Evolutionary conservation across 139 green algal species (phyloP).

Genomic region (Coelastrella sp.): DNA sequence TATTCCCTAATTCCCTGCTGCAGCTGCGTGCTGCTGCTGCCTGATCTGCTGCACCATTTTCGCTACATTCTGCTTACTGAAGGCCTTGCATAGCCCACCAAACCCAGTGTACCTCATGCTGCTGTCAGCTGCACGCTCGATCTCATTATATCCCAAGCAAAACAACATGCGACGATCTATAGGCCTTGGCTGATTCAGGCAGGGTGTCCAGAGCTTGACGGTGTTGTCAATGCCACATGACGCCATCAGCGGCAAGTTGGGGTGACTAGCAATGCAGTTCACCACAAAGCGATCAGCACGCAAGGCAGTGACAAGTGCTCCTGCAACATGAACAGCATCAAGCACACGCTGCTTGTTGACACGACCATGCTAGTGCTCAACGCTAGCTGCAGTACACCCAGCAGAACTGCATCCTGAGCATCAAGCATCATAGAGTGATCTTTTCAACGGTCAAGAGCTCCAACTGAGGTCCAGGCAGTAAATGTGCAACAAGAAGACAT

Average conservation of each 20-base stretch:
- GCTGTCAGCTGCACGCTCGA: neutral
- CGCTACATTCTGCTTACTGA: slow-evolving; percentile 10
- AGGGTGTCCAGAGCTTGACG: slow-evolving; percentile 35
- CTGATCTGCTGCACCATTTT: slow-evolving; percentile 5
- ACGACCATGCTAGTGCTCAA: too few species aligned
- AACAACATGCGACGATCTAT: neutral
- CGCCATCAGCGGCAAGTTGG: slow-evolving; percentile 6
- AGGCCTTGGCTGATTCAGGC: neutral
- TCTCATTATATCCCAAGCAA: slow-evolving; percentile 29
- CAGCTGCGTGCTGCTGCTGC: neutral
- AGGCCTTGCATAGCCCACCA: slow-evolving; percentile 1
- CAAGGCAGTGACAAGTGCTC: neutral
- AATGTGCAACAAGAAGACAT: too few species aligned
- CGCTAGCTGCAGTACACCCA: too few species aligned
- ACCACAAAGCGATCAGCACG: slow-evolving; percentile 35
- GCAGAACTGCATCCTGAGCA: too few species aligned
- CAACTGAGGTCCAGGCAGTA: too few species aligned
- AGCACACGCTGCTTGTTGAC: too few species aligned
- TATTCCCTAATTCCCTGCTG: too few species aligned
- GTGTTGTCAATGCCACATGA: slow-evolving; percentile 44
- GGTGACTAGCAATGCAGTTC: slow-evolving; percentile 28
- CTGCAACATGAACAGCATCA: neutral
- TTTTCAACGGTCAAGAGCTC: too few species aligned
- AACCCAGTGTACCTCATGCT: slow-evolving; percentile 7
- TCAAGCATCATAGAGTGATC: too few species aligned